Percentiles rank a stretch among this genome's conserved stretches.
Conservation (phyloP, 2,329 filamentous ascomycete genomes). For the Monosporascus sp. region DNA sequence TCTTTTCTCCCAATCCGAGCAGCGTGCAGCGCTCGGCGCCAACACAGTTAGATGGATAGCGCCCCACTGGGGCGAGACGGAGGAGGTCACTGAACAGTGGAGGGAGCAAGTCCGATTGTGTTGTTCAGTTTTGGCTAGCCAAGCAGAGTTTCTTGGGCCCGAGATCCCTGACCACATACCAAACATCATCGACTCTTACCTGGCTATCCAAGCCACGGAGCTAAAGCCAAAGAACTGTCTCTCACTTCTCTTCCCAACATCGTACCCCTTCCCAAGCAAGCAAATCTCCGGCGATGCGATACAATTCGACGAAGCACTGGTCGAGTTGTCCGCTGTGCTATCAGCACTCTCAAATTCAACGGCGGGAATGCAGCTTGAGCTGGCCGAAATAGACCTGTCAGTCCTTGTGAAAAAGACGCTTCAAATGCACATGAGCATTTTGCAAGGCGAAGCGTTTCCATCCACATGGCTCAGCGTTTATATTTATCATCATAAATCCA, state of each 20-base stretch:
- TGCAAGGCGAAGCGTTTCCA: slow-evolving; percentile 86
- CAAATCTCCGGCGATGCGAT: slow-evolving; percentile 51
- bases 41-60: slow-evolving; percentile 88
- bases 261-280: slow-evolving; percentile 82
- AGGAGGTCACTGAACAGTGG: slow-evolving; percentile 76
- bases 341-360: slow-evolving; percentile 74
- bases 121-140: slow-evolving; percentile 85
- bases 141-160: slow-evolving; percentile 70
- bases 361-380: slow-evolving; percentile 68
- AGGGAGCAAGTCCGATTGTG: slow-evolving; percentile 89
- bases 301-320: slow-evolving; percentile 75
- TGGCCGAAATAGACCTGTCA: slow-evolving; percentile 68
- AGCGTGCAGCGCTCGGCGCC: slow-evolving; percentile 65
- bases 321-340: slow-evolving; percentile 84
- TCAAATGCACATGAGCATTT: slow-evolving; percentile 80
- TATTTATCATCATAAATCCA: slow-evolving; percentile 87
- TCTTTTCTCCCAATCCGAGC: slow-evolving; percentile 73
- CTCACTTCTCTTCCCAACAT: slow-evolving; percentile 82
- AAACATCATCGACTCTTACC: slow-evolving; percentile 85
- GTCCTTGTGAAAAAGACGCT: slow-evolving; percentile 73
- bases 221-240: slow-evolving; percentile 57
- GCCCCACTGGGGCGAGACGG: slow-evolving; percentile 82
- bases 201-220: slow-evolving; percentile 59
- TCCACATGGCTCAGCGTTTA: slow-evolving; percentile 85
- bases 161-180: slow-evolving; percentile 86